Percentiles rank a stretch among this genome's conserved stretches.
phyloP scores from a whole-genome alignment of 2,329 filamentous ascomycete genomes.

The Apiospora sp. region DNA sequence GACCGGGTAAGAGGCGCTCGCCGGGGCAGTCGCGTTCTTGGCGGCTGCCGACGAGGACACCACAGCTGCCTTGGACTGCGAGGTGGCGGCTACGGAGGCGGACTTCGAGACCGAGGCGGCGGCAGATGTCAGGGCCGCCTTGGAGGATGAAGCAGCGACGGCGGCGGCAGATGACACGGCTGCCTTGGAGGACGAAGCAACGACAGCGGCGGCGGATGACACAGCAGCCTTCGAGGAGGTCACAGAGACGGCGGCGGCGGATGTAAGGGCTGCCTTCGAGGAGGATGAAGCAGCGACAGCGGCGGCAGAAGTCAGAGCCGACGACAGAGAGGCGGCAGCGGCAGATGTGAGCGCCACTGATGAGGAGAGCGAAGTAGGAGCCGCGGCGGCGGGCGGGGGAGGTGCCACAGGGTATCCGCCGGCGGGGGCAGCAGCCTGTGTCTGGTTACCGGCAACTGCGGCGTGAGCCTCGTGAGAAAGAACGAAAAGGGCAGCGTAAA shows the following conservation, averaged over 20 bases:
- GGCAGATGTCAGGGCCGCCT: background rate
- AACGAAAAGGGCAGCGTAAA: constrained; percentile 25
- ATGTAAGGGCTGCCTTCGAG: background rate
- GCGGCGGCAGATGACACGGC: constrained; percentile 5
- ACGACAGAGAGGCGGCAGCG: background rate
- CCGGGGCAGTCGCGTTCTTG: constrained; percentile 5
- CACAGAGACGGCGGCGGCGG: background rate
- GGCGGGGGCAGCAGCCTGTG: constrained; percentile 15
- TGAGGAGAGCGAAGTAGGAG: background rate
- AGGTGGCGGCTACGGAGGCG: background rate
- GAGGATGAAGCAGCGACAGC: background rate
- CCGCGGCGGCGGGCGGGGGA: background rate
- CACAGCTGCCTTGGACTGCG: background rate
- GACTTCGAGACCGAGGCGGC: background rate
- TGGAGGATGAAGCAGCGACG: background rate
- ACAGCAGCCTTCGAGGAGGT: background rate
- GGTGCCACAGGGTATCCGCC: constrained; percentile 9
- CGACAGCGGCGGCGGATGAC: background rate
- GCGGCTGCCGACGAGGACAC: background rate
- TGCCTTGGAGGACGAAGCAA: background rate
- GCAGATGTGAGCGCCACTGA: constrained; percentile 15
- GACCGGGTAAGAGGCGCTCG: background rate
- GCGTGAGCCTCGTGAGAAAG: constrained; percentile 18
- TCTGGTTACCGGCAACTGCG: background rate
- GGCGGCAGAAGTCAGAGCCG: constrained; percentile 8